Base-by-base conservation (phyloP, 1,284 basidiomycete genomes). In the Mycosarcoma mackinlayi region DNA sequence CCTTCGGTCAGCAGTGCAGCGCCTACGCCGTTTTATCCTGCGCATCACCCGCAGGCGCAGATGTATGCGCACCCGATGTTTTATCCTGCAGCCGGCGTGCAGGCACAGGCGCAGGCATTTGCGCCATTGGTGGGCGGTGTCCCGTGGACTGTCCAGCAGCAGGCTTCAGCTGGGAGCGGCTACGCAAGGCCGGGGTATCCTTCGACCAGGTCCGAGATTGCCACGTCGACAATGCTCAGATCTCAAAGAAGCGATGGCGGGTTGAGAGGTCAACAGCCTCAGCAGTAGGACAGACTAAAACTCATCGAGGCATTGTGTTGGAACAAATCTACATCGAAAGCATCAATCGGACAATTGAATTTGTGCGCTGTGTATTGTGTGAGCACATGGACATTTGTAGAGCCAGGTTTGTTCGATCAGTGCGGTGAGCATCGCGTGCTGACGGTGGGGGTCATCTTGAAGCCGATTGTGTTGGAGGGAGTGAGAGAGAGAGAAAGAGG, bases 171-270 rank as follows among this genome's bases (percentile, higher is more conserved):
- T 25, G 45, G 38, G 24, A n/a, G n/a, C n/a, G n/a, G n/a, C n/a
- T 37, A 27, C 24, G 49, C 30, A 9, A 48, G 61, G 24, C 44
- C 45, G 11, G 39, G 30, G 7, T 58, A 53, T 46, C 9, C 50
- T 1, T 30, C 45, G 24, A 49, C 50, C 1, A 30, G 61, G 27
- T 58, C 54, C 6, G 61, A 64, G 48, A 53, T 64, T n/a, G 61
- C 34, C n/a, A n/a, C 44, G 24, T 34, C 61, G 0, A 25, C 31
- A 0, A 37, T 24, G 34, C 34, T 64, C 40, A 49, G 61, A 31
- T 39, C 44, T 6, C 61, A 64, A 14, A 49, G 55, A 16, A 64
- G n/a, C 10, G 61, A 58, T 10, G 34, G 41, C 23, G 54, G 49
- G 16, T 24, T 54, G 24, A 13, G 46, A 16, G 30, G 30, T n/a